phyloP scores from a whole-genome alignment of 2,329 filamentous ascomycete genomes.

The Fusarium sp. region DNA sequence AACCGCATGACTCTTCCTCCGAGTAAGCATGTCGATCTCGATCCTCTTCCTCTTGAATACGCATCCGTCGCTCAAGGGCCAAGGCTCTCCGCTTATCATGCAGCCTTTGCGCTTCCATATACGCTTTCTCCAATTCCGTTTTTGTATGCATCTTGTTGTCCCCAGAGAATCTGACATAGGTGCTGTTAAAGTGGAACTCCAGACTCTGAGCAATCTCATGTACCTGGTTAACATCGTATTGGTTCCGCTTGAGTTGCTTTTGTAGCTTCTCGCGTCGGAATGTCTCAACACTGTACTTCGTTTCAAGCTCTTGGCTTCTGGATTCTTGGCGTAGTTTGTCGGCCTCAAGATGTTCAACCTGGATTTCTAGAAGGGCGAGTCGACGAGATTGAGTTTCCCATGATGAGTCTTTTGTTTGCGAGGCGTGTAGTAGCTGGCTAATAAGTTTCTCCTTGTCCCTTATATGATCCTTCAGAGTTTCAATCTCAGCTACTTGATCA shows the following conservation, averaged over 20 bases:
- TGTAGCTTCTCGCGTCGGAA: background rate
- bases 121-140: background rate
- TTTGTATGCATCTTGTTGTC: background rate
- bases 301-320: background rate
- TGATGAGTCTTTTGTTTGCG: fast-evolving
- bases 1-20: fast-evolving
- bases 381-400: background rate
- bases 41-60: background rate
- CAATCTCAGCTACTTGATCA: background rate
- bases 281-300: background rate
- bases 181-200: background rate
- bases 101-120: background rate
- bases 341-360: background rate
- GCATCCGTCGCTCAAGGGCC: background rate
- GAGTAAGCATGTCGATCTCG: fast-evolving
- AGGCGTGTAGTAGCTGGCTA: fast-evolving
- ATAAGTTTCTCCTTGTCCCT: background rate
- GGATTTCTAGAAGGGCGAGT: background rate
- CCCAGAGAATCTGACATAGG: background rate
- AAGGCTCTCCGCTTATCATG: background rate
- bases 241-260: background rate
- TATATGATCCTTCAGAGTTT: fast-evolving
- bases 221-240: background rate
- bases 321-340: fast-evolving
- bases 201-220: background rate